A percentile compares a stretch with the other conserved stretches of the same genome.
Evolutionary conservation across 305 asterid species (phyloP).

Genomic region (Stenogyne calaminthoides): DNA sequence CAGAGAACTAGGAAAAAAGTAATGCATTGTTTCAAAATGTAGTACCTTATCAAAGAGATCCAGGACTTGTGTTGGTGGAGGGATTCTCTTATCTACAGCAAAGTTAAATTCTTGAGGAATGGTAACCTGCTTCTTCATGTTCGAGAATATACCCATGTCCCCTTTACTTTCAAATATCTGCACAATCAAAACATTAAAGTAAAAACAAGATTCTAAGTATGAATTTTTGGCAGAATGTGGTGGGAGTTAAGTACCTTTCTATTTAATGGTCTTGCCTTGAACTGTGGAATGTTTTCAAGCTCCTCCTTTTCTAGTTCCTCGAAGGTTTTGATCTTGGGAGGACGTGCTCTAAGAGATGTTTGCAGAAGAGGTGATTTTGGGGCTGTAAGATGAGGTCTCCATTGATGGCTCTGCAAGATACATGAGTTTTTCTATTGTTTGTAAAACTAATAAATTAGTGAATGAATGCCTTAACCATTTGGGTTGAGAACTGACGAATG

Average conservation of each 20-base stretch:
- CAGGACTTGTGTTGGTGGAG: conserved; percentile 63
- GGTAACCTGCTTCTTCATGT: conserved; percentile 77
- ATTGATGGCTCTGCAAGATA: conserved; percentile 63
- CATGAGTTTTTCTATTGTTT: too few species aligned
- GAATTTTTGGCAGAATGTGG: background rate
- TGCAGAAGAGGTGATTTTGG: conserved; percentile 86
- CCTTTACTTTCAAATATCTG: conserved; percentile 98
- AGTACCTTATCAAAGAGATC: conserved; percentile 83
- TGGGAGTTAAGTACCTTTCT: conserved; percentile 56
- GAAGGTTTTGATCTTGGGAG: conserved; percentile 65
- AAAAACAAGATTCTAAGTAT: background rate
- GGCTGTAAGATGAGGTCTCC: conserved; percentile 75
- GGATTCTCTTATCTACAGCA: conserved; percentile 84
- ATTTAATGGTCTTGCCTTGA: conserved; percentile 92
- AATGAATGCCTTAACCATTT: background rate
- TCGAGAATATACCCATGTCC: conserved; percentile 76
- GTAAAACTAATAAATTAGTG: background rate
- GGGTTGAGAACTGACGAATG: conserved; percentile 10
- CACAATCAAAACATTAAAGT: background rate
- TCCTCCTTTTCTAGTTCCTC: conserved; percentile 76
- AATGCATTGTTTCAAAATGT: background rate
- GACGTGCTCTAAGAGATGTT: conserved; percentile 85
- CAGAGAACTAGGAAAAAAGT: background rate
- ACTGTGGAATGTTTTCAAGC: conserved; percentile 71
- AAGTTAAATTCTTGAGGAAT: conserved; percentile 87